Base-by-base conservation (phyloP, 2,329 filamentous ascomycete species). In the Neonectria coccinea region DNA sequence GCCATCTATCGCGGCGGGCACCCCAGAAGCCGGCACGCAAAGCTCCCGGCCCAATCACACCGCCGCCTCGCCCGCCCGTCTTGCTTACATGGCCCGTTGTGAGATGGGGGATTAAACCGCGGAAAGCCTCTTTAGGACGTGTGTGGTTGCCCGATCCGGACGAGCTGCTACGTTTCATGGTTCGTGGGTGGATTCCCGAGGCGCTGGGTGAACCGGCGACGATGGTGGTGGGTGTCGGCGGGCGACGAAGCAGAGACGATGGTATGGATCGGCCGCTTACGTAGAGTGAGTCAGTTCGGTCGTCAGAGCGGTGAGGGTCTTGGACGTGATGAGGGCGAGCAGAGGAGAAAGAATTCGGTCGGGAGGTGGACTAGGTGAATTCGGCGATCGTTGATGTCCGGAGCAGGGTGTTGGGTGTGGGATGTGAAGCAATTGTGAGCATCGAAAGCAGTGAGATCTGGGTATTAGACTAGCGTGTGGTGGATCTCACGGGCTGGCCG, bases 401-500 rank as follows among this genome's bases (percentile, higher is more conserved):
- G 25, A 29, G 31, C 52, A 20, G 16, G 47, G 27, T 33, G 27
- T 9, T 27, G 29, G 9, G 6, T 36, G 25, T 22, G 14, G 3
- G 16, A 44, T 9, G 11, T 12, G 22, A 29, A 29, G 12, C 18
- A n/a, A 31, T 33, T 51, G 29, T 27, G 48, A 51, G 27, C 47
- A 51, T 29, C 27, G 47, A 55, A 31, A 50, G 41, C 39, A 33
- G 47, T 51, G 47, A 51, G 57, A 60, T 39, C 42, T 61, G 47
- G 31, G 25, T 42, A 12, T 42, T 5, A 42, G 27, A 12, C n/a
- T 10, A 42, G 27, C 12, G n/a, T 11, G 42, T 50, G 51, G 36
- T 31, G 55, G 53, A 62, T 58, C 60, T 54, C 42, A 62, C 70
- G 68, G 70, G 56, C 72, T 72, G 70, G 52, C 70, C 70, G 70